phyloP scores from a whole-genome alignment of 768 basidiomycete species.

The Termitomyces sp. region DNA sequence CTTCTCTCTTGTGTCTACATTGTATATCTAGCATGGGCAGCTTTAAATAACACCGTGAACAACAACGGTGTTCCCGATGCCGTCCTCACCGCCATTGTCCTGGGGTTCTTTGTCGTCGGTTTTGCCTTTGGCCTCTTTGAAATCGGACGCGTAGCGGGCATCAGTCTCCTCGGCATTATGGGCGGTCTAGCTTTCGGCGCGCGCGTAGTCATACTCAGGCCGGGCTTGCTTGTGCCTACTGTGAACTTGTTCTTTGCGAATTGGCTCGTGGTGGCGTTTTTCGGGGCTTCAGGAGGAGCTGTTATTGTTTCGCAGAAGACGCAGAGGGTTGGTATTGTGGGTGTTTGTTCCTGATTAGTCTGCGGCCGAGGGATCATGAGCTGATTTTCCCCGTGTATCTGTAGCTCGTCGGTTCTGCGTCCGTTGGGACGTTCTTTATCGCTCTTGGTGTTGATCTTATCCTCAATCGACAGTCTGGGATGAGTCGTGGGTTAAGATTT shows the following conservation, averaged over 20 bases:
- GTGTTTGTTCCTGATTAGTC: constrained; percentile 14
- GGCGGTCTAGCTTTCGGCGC: constrained; percentile 56
- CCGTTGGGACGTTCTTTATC: constrained; percentile 55
- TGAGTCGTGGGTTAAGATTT: constrained; percentile 58
- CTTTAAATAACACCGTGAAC: constrained; percentile 50
- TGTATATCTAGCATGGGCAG: constrained; percentile 47
- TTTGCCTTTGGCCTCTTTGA: constrained; percentile 51
- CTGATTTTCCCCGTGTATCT: not conserved
- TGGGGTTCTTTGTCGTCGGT: constrained; percentile 45
- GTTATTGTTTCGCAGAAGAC: constrained; percentile 31
- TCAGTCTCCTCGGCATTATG: constrained; percentile 37
- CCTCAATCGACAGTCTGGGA: constrained; percentile 51
- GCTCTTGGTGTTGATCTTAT: constrained; percentile 52
- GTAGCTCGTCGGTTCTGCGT: constrained; percentile 45
- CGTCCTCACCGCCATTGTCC: constrained; percentile 39
- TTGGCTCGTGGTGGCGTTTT: constrained; percentile 46
- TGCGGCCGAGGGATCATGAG: not conserved
- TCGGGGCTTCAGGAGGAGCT: constrained; percentile 36
- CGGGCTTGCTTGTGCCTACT: constrained; percentile 39
- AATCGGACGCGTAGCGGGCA: constrained; percentile 40
- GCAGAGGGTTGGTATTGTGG: constrained; percentile 46
- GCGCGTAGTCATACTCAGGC: constrained; percentile 45
- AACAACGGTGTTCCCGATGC: constrained; percentile 45
- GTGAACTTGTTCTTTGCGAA: constrained; percentile 31
- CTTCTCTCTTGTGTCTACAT: not conserved